These are phyloP conservation scores for Albugo laibachii DNA, from an alignment of 352 stramenopile species.

Conservation along the genomic window DNA sequence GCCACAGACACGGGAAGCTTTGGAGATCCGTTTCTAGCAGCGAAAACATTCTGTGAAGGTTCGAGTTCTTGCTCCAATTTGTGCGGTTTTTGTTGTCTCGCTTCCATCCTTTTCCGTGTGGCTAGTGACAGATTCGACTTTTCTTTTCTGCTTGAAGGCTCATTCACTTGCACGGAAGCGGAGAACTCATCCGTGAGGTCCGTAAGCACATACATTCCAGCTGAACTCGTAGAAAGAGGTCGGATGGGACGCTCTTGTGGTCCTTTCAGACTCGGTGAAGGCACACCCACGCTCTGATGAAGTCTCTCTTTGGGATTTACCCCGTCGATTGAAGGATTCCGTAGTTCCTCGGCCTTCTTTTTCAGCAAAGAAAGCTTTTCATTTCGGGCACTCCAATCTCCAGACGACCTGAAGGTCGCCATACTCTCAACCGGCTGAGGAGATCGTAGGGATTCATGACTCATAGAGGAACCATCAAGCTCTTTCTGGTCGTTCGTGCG, in stretches of 20 bases:
- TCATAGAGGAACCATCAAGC: conserved; percentile 3
- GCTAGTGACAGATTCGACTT: conserved; percentile 12
- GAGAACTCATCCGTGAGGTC: no score
- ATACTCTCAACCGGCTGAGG: conserved; percentile 1
- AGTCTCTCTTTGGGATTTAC: neutral
- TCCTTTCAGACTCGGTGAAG: neutral
- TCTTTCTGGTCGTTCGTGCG: neutral
- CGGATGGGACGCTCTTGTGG: no score
- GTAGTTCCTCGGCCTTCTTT: conserved; percentile 22
- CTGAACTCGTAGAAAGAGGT: no score
- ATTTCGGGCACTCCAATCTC: neutral
- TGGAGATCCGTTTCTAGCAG: neutral
- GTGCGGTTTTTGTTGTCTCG: conserved; percentile 32
- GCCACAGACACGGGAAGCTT: neutral
- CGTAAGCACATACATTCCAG: no score
- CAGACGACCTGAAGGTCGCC: conserved; percentile 1
- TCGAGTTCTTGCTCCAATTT: conserved; percentile 41
- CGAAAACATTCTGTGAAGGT: conserved; percentile 13
- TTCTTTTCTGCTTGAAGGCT: neutral
- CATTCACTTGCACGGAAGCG: no score
- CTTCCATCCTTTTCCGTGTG: conserved; percentile 39
- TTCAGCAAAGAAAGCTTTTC: conserved; percentile 38
- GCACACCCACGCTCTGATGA: neutral
- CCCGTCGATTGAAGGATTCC: neutral
- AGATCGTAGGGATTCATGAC: conserved; percentile 28